A percentile compares a stretch with the other conserved stretches of the same genome.
Conservation (phyloP, 495 filamentous ascomycete genomes). For the Lophiotrema nucula region DNA sequence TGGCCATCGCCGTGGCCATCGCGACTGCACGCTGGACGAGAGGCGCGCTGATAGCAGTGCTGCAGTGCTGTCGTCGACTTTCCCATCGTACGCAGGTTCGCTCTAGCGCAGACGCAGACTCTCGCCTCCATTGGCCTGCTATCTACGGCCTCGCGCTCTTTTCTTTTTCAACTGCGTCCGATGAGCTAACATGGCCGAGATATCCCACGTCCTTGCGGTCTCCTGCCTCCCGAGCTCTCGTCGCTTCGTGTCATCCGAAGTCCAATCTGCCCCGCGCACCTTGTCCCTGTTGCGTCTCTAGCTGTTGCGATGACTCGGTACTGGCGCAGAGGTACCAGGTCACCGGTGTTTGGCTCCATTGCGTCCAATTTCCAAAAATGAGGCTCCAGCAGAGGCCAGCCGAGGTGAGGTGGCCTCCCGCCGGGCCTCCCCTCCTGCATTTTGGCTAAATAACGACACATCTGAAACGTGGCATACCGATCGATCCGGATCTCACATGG, state of each 20-base stretch:
- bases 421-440: slow-evolving; percentile 1
- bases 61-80: not conserved
- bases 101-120: not conserved
- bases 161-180: not conserved
- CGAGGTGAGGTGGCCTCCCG: not conserved
- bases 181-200: slow-evolving; percentile 3
- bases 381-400: not conserved
- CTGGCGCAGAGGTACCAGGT: slow-evolving; percentile 25
- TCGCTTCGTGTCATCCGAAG: not conserved
- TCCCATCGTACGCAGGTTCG: not conserved
- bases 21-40: not conserved
- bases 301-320: slow-evolving; percentile 15
- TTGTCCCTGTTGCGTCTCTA: slow-evolving; percentile 9
- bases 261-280: not conserved
- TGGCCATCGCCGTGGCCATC: not conserved
- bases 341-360: slow-evolving; percentile 7
- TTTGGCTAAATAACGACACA: slow-evolving; percentile 25
- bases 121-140: not conserved
- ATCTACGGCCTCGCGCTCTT: not conserved
- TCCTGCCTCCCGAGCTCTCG: not conserved
- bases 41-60: not conserved
- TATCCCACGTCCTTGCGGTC: slow-evolving; percentile 26
- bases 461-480: slow-evolving; percentile 31
- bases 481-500: slow-evolving; percentile 29
- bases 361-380: slow-evolving; percentile 5